phyloP scores from a whole-genome alignment of 2,329 filamentous ascomycete genomes.

The Chalara sp. region DNA sequence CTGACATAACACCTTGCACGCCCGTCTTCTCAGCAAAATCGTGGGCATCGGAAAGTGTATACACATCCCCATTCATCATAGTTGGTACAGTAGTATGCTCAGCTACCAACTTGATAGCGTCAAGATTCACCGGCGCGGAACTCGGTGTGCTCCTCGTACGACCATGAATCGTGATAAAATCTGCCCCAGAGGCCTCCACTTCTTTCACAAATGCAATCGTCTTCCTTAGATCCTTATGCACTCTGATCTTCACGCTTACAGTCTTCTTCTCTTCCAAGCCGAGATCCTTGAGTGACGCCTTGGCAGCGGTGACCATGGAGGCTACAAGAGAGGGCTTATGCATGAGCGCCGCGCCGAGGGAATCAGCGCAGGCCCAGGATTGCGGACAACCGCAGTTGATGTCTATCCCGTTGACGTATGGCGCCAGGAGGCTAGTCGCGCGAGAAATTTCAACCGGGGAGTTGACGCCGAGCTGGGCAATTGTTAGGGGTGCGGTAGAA shows the following conservation, averaged over 20 bases:
- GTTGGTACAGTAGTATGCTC: conserved; percentile 50
- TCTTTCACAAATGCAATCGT: conserved; percentile 56
- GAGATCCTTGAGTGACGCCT: conserved; percentile 41
- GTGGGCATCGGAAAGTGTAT: conserved; percentile 36
- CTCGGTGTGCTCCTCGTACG: conserved; percentile 56
- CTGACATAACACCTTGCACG: conserved; percentile 62
- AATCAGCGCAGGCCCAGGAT: conserved; percentile 64
- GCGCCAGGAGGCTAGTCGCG: conserved; percentile 54
- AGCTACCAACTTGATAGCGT: conserved; percentile 43
- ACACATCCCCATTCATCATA: conserved; percentile 64
- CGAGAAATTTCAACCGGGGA: conserved; percentile 54
- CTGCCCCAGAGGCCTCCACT: conserved; percentile 51
- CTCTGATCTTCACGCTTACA: conserved; percentile 64
- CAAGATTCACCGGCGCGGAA: conserved; percentile 52
- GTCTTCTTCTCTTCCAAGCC: conserved; percentile 44
- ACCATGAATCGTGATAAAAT: conserved; percentile 66
- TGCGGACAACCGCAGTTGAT: conserved; percentile 71
- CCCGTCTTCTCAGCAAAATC: conserved; percentile 32
- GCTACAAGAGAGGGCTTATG: conserved; percentile 56
- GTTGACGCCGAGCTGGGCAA: conserved; percentile 63
- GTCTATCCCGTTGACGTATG: conserved; percentile 58
- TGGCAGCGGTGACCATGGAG: conserved; percentile 55
- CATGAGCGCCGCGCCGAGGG: conserved; percentile 64
- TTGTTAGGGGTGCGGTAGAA: conserved; percentile 47
- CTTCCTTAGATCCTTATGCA: conserved; percentile 54